phyloP scores from a whole-genome alignment of 2,329 filamentous ascomycete genomes.

The Colletotrichum sp. region DNA sequence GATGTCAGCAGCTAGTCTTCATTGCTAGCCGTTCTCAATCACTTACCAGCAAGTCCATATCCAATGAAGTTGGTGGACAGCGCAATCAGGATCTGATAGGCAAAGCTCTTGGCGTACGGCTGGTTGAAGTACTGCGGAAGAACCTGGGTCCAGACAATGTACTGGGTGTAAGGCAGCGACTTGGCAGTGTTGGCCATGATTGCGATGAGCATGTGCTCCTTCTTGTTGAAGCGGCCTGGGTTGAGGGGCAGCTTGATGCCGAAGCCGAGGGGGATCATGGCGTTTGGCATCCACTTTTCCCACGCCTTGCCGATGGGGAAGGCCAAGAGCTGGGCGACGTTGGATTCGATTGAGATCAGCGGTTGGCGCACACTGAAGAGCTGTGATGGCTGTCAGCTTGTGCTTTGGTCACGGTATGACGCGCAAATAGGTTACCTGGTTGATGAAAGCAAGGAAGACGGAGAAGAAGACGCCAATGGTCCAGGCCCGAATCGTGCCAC shows the following conservation, averaged over 20 bases:
- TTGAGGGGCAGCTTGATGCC: slow-evolving; percentile 56
- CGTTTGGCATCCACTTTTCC: slow-evolving; percentile 57
- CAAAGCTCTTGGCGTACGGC: slow-evolving; percentile 49
- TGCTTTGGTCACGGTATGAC: not conserved
- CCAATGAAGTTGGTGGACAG: slow-evolving; percentile 60
- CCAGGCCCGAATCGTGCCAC: slow-evolving; percentile 62
- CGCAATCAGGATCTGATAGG: slow-evolving; percentile 55
- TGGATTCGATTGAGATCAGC: slow-evolving; percentile 57
- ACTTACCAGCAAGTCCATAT: slow-evolving; percentile 56
- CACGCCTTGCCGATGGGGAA: slow-evolving; percentile 59
- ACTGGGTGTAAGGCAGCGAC: slow-evolving; percentile 51
- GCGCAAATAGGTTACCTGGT: slow-evolving; percentile 40
- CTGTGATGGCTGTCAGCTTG: not conserved
- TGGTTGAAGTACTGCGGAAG: slow-evolving; percentile 57
- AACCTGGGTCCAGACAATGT: slow-evolving; percentile 54
- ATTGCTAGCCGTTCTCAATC: not conserved
- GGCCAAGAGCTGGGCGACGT: slow-evolving; percentile 62
- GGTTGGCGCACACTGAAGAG: slow-evolving; percentile 64
- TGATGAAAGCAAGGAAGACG: slow-evolving; percentile 53
- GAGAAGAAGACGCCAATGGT: slow-evolving; percentile 57
- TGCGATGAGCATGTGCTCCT: slow-evolving; percentile 64
- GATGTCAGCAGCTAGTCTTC: not conserved
- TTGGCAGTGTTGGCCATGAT: slow-evolving; percentile 64
- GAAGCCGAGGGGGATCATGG: slow-evolving; percentile 47
- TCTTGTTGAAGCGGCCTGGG: slow-evolving; percentile 62